Evolutionary conservation across 2,329 filamentous ascomycete genomes (phyloP), one percentile per base, ranked within the genome.

Genomic region (Fusarium nisikadoi): DNA sequence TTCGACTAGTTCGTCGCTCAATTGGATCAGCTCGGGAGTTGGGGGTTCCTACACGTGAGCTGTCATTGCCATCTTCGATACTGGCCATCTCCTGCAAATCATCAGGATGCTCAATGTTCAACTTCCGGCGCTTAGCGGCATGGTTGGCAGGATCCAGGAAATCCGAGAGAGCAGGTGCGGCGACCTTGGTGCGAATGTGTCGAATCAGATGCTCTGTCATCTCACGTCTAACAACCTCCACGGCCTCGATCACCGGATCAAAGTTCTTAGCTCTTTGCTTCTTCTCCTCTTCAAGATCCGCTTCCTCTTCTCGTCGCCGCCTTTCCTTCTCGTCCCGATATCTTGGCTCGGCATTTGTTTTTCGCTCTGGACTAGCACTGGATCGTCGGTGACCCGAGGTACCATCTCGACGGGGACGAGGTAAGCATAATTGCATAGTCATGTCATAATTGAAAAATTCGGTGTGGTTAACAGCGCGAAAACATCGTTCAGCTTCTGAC

Each of bases 381-480:
- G 80, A 79, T 77, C 71, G 81, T 63, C 67, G 80, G 39, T 65
- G 65, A 57, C 62, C 73, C 71, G 62, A 78, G 75, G 74, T 75
- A 66, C 68, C 58, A 59, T 72, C 69, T 56, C 67, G 79, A 59
- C 58, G 71, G 19, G 72, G 72, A 71, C 68, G 74, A 58, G 77
- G 84, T 65, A 80, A 76, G 70, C 75, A 92, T 62, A 94, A 91
- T 79, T 95, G 92, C 94, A 99, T 97, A 47, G 90, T 89, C 93
- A 99, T 95, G 67, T 84, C 85, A 68, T 98, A 98, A 3, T 93
- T 98, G 84, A 99, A 99, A 71, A 99, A 89, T 10, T 93, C 89
- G 46, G 92, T 92, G 79, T 93, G 92, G 79, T 98, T 91, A 73
- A 93, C 94, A 56, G 91, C 88, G 59, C 89, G 87, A 80, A 90